Percentiles rank a stretch among this genome's conserved stretches.
These are phyloP conservation scores for Pseudonectria foliicola DNA, from an alignment of 2,329 filamentous ascomycete genomes.

Conservation along the genomic window DNA sequence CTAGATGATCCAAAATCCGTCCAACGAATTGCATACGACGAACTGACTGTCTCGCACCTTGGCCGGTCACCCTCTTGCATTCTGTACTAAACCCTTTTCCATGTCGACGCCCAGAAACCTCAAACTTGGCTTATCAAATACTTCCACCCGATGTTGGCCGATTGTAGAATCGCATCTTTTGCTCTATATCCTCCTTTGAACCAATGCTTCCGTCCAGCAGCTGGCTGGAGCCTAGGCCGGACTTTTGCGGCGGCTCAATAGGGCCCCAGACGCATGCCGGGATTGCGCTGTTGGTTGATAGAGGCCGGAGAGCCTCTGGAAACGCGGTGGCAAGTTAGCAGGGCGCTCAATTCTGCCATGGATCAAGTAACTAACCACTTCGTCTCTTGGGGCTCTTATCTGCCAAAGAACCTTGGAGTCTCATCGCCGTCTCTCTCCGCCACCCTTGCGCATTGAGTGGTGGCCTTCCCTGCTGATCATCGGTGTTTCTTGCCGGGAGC, in stretches of 20 bases:
- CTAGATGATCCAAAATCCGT: no score
- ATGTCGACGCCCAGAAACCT: no score
- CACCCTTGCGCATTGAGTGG: neutral
- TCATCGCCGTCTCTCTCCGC: constrained; percentile 1
- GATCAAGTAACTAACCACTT: neutral
- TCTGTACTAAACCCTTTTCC: no score
- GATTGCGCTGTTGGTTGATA: neutral
- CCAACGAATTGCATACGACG: no score
- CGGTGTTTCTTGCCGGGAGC: neutral
- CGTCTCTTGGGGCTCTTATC: neutral
- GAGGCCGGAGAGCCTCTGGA: constrained; percentile 3
- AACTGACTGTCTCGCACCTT: no score
- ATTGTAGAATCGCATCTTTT: no score
- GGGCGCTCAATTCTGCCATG: no score
- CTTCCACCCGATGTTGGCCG: no score
- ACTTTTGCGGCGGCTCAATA: constrained; percentile 25
- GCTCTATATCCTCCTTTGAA: no score
- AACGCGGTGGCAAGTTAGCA: neutral
- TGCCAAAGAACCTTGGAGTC: neutral
- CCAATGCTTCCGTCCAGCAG: neutral
- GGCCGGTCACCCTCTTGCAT: no score
- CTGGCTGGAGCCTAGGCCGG: constrained; percentile 10
- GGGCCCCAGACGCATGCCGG: constrained; percentile 23
- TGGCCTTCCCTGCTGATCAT: neutral
- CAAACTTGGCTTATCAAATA: no score